phyloP scores from a whole-genome alignment of 352 stramenopile genomes.

The Pythium angustatum region DNA sequence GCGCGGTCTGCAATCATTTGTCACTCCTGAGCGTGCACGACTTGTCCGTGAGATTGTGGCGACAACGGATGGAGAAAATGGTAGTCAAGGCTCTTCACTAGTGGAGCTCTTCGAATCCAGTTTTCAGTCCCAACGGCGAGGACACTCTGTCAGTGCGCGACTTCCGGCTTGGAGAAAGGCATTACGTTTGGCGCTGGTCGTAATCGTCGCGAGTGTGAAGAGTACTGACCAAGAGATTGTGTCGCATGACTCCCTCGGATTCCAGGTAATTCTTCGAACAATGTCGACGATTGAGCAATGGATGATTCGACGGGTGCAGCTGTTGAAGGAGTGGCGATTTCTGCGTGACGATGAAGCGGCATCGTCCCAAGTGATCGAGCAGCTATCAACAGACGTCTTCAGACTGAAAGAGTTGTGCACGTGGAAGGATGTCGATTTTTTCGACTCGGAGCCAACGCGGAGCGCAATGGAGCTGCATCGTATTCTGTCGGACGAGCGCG shows the following conservation, averaged over 20 bases:
- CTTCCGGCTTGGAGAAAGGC: slow-evolving; percentile 9
- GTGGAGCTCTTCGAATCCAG: slow-evolving; percentile 12
- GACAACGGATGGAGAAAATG: not conserved
- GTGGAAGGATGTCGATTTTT: slow-evolving; percentile 43
- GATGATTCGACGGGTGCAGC: slow-evolving; percentile 65
- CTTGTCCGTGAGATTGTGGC: slow-evolving; percentile 10
- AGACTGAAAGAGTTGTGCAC: slow-evolving; percentile 52
- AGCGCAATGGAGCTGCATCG: slow-evolving; percentile 44
- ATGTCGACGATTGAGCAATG: slow-evolving; percentile 54
- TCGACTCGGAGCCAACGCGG: slow-evolving; percentile 36
- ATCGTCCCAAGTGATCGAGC: slow-evolving; percentile 52
- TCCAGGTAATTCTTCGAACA: slow-evolving; percentile 33
- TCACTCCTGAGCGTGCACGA: not conserved
- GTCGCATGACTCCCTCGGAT: not conserved
- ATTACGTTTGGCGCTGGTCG: slow-evolving; percentile 9
- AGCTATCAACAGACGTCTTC: slow-evolving; percentile 49
- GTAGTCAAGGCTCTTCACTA: not conserved
- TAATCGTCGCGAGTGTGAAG: not conserved
- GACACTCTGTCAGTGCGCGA: not conserved
- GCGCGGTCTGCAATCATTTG: not conserved
- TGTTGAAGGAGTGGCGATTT: slow-evolving; percentile 66
- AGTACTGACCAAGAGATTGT: not conserved
- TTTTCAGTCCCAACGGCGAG: not conserved
- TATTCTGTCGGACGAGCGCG: slow-evolving; percentile 23
- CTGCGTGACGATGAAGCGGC: slow-evolving; percentile 42